Evolutionary conservation across 495 filamentous ascomycete species (phyloP), one percentile per base, ranked within the genome.

Genomic region (Tuber aestivum): DNA sequence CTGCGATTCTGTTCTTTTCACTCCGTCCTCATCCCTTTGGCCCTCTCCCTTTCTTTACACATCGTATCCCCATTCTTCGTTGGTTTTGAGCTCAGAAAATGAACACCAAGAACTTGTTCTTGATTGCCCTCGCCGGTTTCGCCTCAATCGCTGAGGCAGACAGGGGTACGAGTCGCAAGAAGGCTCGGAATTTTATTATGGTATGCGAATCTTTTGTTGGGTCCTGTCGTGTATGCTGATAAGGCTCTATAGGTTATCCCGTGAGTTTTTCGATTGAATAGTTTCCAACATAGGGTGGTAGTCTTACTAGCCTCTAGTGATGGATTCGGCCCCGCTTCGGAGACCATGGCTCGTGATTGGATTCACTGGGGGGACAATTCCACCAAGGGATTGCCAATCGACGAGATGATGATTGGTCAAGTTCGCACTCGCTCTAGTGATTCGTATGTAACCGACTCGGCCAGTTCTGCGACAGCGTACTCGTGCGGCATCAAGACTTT

Each of bases 401-500:
- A 84, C 68, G 76, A 74, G 69, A 78, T 84, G 81, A 74, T 83
- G 74, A 84, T 84, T 32, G 83, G 83, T 37, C 76, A 80, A 32
- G 71, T 82, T 41, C 76, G 83, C 14, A 84, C 83, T 41, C 78
- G 72, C 41, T 65, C 83, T 23, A 82, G 75, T 56, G 80, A 83
- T 73, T 82, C 78, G n/a, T 83, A 85, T 41, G 82, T 84, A 65
- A 81, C 83, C 37, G 83, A 84, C 71, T 84, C 83, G 18, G 78
- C 83, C 18, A 79, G 82, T 35, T 73, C 83, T 56, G 83, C 83
- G 21, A 84, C 83, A 41, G 82, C 83, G 23, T 84, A 84, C 75
- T 82, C 79, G 21, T 84, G 82, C 40, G 83, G 83, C 70, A 73
- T 83, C 70, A 84, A 84, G 42, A 78, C 80, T 50, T 84, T 79